phyloP scores from a whole-genome alignment of 768 basidiomycete species.

The Cubamyces lactineus region DNA sequence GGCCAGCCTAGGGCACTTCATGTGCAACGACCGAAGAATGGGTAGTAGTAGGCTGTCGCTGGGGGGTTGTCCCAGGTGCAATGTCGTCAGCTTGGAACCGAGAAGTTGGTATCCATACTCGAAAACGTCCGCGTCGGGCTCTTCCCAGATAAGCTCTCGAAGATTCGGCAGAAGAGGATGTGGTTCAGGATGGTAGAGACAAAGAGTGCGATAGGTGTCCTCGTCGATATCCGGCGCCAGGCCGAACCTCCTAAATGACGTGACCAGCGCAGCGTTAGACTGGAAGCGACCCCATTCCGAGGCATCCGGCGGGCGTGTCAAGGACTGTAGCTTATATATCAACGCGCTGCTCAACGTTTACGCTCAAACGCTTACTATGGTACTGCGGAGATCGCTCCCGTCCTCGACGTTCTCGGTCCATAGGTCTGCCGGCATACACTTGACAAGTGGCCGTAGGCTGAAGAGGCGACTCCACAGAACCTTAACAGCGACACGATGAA shows the following conservation, averaged over 20 bases:
- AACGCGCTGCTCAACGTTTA: background rate
- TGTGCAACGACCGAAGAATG: conserved; percentile 16
- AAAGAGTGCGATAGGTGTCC: conserved; percentile 19
- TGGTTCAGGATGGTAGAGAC: conserved; percentile 18
- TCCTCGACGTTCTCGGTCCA: conserved; percentile 11
- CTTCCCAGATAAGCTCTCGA: conserved; percentile 23
- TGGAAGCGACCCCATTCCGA: conserved; percentile 17
- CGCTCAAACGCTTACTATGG: conserved; percentile 13
- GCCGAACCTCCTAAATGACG: conserved; percentile 23
- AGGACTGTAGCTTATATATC: conserved; percentile 1
- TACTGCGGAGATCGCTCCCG: background rate
- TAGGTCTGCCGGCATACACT: conserved; percentile 20
- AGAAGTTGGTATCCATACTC: conserved; percentile 23
- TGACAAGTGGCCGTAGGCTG: conserved; percentile 20
- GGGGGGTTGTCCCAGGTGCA: conserved; percentile 23
- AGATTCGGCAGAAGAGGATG: conserved; percentile 15
- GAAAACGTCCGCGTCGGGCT: conserved; percentile 25
- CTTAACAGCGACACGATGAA: conserved; percentile 10
- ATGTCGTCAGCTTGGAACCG: conserved; percentile 15
- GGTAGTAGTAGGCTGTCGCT: conserved; percentile 21
- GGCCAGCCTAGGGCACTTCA: conserved; percentile 9
- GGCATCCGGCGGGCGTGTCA: conserved; percentile 15
- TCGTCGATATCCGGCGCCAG: conserved; percentile 19
- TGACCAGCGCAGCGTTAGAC: conserved; percentile 9
- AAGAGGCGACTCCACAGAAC: conserved; percentile 23